Evolutionary conservation across 2,329 filamentous ascomycete genomes (phyloP).

Genomic region (Diaporthe velutina): DNA sequence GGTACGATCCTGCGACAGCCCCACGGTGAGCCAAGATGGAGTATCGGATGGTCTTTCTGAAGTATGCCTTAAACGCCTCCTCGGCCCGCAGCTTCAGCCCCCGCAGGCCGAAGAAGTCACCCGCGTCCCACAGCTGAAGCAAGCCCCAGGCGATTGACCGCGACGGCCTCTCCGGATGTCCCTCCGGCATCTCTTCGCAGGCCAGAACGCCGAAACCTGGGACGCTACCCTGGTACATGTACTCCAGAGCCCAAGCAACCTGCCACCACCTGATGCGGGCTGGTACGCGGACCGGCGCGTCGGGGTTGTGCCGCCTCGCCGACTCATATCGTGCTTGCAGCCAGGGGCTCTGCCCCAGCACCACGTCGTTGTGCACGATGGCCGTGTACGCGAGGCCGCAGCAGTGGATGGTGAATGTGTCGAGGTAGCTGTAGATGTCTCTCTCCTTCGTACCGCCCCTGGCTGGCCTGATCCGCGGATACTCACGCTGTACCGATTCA

Average conservation of each 20-base stretch:
- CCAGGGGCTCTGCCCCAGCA: background rate
- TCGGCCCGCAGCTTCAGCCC: background rate
- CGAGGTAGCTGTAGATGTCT: background rate
- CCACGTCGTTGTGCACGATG: background rate
- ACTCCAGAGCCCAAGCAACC: background rate
- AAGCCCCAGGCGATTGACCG: background rate
- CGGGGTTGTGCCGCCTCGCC: background rate
- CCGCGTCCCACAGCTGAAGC: background rate
- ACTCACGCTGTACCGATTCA: accelerated
- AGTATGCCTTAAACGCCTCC: background rate
- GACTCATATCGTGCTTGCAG: background rate
- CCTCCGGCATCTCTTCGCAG: background rate
- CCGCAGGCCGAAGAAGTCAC: background rate
- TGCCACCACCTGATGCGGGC: background rate
- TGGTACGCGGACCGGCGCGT: background rate
- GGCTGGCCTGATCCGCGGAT: background rate
- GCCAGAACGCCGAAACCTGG: background rate
- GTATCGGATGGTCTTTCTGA: background rate
- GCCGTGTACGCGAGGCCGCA: too few relatives aligned
- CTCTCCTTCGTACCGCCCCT: background rate
- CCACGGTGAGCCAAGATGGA: background rate
- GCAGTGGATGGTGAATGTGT: background rate
- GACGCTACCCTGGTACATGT: background rate
- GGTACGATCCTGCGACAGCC: too few relatives aligned
- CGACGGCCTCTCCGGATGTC: too few relatives aligned